Percentiles rank a stretch among this genome's conserved stretches.
Conservation (phyloP, 306 rosid species). For the Lagenaria siceraria region DNA sequence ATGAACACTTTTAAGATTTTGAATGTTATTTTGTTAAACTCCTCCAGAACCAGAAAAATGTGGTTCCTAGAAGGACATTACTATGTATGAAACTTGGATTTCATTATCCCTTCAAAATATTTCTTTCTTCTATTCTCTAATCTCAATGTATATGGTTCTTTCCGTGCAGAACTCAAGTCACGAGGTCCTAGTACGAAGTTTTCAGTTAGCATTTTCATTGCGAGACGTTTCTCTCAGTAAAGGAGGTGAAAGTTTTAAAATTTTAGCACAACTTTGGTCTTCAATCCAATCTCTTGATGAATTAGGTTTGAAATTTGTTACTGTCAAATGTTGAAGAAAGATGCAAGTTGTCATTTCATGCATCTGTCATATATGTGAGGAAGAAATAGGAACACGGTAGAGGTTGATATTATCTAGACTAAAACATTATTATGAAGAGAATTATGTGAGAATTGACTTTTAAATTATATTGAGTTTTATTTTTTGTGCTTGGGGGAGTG, state of each 20-base stretch:
- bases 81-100: not conserved
- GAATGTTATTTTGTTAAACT: not conserved
- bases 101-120: not conserved
- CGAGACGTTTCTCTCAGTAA: constrained; percentile 53
- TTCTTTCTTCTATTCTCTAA: not conserved
- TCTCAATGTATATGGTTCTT: not conserved
- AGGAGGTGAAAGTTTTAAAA: constrained; percentile 41
- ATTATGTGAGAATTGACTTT: not conserved
- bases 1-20: not conserved
- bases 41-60: not conserved
- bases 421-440: not conserved
- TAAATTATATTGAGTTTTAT: not conserved
- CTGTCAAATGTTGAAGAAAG: not conserved
- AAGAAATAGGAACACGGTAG: not conserved
- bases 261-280: not conserved
- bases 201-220: constrained; percentile 84
- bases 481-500: not conserved
- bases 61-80: not conserved
- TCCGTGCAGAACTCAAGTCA: constrained; percentile 61
- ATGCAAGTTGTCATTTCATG: not conserved
- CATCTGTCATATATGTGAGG: not conserved
- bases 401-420: not conserved
- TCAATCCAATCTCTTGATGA: not conserved
- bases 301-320: not conserved
- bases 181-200: constrained; percentile 67